A percentile compares a stretch with the other conserved stretches of the same genome.
These are phyloP conservation scores for Earliella scabrosa DNA, from an alignment of 1,284 basidiomycete species.

Conservation along the genomic window DNA sequence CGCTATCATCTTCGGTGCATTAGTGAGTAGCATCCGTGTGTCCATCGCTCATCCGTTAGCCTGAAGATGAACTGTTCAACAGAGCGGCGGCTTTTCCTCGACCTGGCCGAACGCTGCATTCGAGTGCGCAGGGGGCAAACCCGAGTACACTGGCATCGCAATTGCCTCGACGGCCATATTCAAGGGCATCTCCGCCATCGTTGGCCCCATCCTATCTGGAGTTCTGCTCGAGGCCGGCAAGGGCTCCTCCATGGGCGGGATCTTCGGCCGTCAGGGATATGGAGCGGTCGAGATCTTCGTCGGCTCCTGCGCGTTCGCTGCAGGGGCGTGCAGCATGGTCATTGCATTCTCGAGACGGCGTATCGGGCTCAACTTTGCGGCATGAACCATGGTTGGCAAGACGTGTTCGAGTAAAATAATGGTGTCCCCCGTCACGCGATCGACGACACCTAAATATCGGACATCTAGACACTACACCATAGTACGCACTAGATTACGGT, in stretches of 20 bases:
- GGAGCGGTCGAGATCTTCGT: conserved; percentile 33
- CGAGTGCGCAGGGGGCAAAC: conserved; percentile 30
- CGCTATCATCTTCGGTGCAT: conserved; percentile 33
- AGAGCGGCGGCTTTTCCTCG: conserved; percentile 33
- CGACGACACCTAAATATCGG: too few relatives aligned
- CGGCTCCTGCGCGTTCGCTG: conserved; percentile 29
- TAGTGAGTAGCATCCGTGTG: conserved; percentile 18
- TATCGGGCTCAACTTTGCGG: not conserved
- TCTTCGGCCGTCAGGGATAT: conserved; percentile 31
- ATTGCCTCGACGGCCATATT: conserved; percentile 28
- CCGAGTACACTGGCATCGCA: conserved; percentile 30
- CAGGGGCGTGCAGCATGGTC: conserved; percentile 23
- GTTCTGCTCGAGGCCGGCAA: conserved; percentile 29
- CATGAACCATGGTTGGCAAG: not conserved
- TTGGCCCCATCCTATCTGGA: conserved; percentile 30
- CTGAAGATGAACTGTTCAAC: not conserved
- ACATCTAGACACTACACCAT: not conserved
- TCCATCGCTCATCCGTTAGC: too few relatives aligned
- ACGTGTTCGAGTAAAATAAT: too few relatives aligned
- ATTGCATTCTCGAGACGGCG: conserved; percentile 22
- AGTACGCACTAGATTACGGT: not conserved
- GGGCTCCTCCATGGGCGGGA: conserved; percentile 12
- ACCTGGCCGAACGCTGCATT: conserved; percentile 30
- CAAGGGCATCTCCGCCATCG: conserved; percentile 31
- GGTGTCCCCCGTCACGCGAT: too few relatives aligned